Evolutionary conservation across 768 basidiomycete genomes (phyloP).

Genomic region (Tulasnella sp.): DNA sequence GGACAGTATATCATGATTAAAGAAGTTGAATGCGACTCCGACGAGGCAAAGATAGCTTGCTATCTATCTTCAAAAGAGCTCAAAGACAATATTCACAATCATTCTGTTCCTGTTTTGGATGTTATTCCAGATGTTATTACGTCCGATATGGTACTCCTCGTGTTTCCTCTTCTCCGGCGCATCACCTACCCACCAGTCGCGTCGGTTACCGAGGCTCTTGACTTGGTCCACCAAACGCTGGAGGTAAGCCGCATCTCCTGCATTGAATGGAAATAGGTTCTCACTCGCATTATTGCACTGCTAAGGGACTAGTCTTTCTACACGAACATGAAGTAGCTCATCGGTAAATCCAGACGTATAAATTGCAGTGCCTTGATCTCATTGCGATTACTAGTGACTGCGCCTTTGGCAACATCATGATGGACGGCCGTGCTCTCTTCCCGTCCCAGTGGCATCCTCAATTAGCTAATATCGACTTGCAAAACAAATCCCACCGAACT

Average conservation of each 20-base stretch:
- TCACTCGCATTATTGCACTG: not conserved
- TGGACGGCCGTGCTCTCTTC: constrained; percentile 1
- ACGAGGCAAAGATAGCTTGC: not conserved
- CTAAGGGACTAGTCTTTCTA: not conserved
- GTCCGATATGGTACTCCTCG: not conserved
- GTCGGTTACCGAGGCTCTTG: not conserved
- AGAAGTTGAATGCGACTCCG: not conserved
- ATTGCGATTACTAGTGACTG: not conserved
- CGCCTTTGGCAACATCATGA: not conserved
- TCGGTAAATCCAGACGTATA: not conserved
- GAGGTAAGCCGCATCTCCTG: not conserved
- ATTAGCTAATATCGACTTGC: not conserved
- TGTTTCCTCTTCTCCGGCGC: not conserved
- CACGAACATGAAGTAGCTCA: not conserved
- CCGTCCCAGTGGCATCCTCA: not conserved
- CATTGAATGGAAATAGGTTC: too few relatives aligned
- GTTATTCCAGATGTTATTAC: not conserved
- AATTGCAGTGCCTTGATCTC: not conserved
- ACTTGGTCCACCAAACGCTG: not conserved
- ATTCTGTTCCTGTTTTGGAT: not conserved
- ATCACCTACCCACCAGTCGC: not conserved
- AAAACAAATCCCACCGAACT: not conserved
- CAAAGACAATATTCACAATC: not conserved
- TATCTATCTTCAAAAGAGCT: not conserved
- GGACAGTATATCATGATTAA: not conserved